phyloP scores from a whole-genome alignment of 129 eudicot species.

The Chrysanthemum seticuspe region DNA sequence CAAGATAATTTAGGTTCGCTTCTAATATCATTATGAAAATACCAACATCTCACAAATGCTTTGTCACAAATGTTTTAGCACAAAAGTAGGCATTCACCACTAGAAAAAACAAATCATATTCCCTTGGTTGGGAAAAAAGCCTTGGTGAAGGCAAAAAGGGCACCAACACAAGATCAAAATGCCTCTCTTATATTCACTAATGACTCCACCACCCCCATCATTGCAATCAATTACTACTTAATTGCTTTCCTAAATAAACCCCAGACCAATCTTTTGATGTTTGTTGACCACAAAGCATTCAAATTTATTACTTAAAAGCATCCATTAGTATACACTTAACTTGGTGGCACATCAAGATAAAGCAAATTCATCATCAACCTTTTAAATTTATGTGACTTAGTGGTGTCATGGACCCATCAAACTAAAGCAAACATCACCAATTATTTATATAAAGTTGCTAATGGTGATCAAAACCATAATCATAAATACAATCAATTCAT shows the following conservation, averaged over 20 bases:
- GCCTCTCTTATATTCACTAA: constrained; percentile 27
- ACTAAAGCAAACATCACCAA: constrained; percentile 26
- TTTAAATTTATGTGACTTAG: constrained; percentile 26
- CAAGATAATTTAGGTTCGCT: too few species aligned
- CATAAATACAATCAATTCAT: constrained; percentile 20
- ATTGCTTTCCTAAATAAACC: constrained; percentile 32
- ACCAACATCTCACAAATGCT: too few species aligned
- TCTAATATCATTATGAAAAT: too few species aligned
- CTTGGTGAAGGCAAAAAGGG: constrained; percentile 11
- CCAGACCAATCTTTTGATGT: constrained; percentile 30
- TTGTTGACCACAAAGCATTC: constrained; percentile 41
- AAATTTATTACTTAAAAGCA: constrained; percentile 29
- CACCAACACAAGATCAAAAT: constrained; percentile 35
- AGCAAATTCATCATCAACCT: constrained; percentile 32
- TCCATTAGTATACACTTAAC: constrained; percentile 32
- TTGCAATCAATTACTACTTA: constrained; percentile 43
- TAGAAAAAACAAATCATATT: constrained; percentile 21
- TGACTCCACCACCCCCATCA: constrained; percentile 36
- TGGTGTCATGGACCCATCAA: constrained; percentile 35
- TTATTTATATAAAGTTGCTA: constrained; percentile 20
- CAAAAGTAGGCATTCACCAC: constrained; percentile 31
- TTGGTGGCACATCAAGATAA: constrained; percentile 38
- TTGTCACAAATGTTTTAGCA: not conserved
- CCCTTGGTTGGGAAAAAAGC: constrained; percentile 19
- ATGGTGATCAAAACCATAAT: constrained; percentile 25